These are phyloP conservation scores for Hypoxylon sp. DNA, from an alignment of 2,329 filamentous ascomycete species.

Conservation along the genomic window DNA sequence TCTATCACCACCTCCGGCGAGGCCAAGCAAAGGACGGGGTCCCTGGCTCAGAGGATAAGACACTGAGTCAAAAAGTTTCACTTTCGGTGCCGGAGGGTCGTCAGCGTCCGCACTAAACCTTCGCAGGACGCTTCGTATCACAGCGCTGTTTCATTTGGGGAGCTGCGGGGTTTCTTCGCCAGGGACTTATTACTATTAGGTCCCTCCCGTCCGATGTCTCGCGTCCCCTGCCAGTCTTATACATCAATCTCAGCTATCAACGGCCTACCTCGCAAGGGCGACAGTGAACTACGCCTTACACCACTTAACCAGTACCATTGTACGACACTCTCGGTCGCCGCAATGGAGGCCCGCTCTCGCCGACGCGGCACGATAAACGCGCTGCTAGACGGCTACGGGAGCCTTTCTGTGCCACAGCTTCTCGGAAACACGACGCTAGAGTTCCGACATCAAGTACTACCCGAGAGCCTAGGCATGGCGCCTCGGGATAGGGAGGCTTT, in stretches of 20 bases:
- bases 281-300: constrained; percentile 6
- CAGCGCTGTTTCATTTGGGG: constrained; percentile 5
- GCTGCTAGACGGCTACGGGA: constrained; percentile 51
- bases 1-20: constrained; percentile 12
- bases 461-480: constrained; percentile 51
- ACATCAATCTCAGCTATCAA: too few relatives aligned
- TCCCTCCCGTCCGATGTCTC: constrained; percentile 31
- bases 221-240: constrained; percentile 18
- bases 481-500: constrained; percentile 49
- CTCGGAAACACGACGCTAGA: constrained; percentile 46
- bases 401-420: constrained; percentile 51
- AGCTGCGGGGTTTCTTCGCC: constrained; percentile 9
- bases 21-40: neutral
- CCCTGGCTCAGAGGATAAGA: neutral
- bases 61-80: constrained; percentile 17
- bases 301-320: too few relatives aligned
- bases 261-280: too few relatives aligned
- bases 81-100: constrained; percentile 20
- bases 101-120: constrained; percentile 17
- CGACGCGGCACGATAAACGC: constrained; percentile 28
- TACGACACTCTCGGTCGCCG: constrained; percentile 16
- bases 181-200: constrained; percentile 30
- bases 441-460: constrained; percentile 53
- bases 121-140: constrained; percentile 18
- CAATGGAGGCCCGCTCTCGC: constrained; percentile 24